Base-by-base conservation (phyloP, 1,139 yeast genomes). In the Lodderomyces theae region DNA sequence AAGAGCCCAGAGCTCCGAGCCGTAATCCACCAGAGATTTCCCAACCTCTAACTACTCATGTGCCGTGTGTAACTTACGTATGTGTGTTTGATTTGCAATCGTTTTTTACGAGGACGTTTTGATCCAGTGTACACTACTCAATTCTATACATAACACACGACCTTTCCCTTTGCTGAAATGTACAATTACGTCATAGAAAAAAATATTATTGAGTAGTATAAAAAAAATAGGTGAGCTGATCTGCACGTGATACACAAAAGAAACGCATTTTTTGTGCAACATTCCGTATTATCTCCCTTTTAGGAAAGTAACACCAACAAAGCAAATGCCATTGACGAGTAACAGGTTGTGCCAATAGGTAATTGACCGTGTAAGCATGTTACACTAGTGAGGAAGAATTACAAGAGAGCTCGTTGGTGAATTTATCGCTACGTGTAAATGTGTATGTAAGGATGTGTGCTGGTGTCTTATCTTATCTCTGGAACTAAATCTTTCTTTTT, bases 201-300 rank as follows among this genome's bases (percentile, higher is more conserved):
- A n/a, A 26, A 23, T 21, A 21, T 9, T 21, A 6, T 24, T 4
- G 12, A 12, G 26, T n/a, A n/a, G n/a, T n/a, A n/a, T n/a, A 24
- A 24, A 11, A 5, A 9, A 12, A 25, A 25, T 25, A 25, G 11
- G 16, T 28, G 31, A 7, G 31, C 31, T 15, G 31, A 28, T 28
- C n/a, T 28, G 31, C 31, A 28, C 31, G 31, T 28, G 31, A 28
- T 28, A 15, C 31, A 28, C 31, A 28, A 28, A 28, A 28, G n/a
- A 15, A 28, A 4, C 3, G 4, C 6, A n/a, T n/a, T 4, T 16
- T 28, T 28, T 28, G 31, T 28, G 10, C 9, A 5, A 15, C 18
- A 15, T 28, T 15, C 4, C 18, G 15, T 3, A 15, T 28, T 28
- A 15, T 28, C 4, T 15, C 31, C 31, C 18, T 28, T 28, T 28